These are phyloP conservation scores for Nyctanthes arbortristis DNA, from an alignment of 257 asterid genomes.

Conservation along the genomic window DNA sequence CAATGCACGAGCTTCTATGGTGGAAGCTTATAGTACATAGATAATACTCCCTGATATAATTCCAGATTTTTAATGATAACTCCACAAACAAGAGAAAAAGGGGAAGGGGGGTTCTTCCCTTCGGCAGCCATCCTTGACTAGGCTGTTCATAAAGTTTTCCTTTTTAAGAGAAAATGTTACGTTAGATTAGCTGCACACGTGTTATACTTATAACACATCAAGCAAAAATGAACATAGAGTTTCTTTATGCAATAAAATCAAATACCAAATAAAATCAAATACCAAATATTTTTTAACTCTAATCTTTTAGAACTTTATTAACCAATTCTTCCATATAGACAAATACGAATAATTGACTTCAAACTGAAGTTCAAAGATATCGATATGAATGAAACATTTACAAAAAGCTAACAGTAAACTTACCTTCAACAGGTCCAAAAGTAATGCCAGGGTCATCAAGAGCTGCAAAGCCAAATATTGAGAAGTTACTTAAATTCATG, in stretches of 20 bases:
- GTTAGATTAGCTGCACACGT: background rate
- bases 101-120: too few species aligned
- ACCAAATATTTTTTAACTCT: background rate
- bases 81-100: background rate
- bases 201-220: background rate
- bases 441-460: conserved; percentile 58
- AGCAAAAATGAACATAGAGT: background rate
- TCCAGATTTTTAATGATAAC: background rate
- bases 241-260: background rate
- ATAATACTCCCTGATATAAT: background rate
- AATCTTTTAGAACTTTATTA: background rate
- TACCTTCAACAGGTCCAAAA: conserved; percentile 74
- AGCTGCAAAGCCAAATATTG: conserved; percentile 40
- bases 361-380: background rate
- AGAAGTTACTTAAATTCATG: conserved; percentile 15
- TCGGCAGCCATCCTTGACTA: too few species aligned
- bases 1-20: background rate
- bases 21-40: background rate
- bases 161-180: background rate
- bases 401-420: conserved; percentile 3
- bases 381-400: background rate
- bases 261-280: background rate
- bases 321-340: background rate
- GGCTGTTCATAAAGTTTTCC: too few species aligned
- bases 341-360: background rate